These are phyloP conservation scores for Coniochaeta ligniaria DNA, from an alignment of 2,329 filamentous ascomycete genomes.

Conservation along the genomic window DNA sequence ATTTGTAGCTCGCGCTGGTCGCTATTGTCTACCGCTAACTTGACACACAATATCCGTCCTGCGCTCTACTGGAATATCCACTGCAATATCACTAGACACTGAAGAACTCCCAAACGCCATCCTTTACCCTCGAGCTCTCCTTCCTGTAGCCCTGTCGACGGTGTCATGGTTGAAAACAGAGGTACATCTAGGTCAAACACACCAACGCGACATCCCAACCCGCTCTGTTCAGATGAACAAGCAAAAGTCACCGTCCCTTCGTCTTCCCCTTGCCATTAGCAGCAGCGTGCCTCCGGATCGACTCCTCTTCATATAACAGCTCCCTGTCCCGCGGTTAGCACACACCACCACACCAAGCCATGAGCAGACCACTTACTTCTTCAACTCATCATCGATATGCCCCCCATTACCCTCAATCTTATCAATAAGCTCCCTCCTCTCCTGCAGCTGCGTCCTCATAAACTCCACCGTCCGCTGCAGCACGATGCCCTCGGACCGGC, in stretches of 20 bases:
- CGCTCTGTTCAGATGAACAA: neutral
- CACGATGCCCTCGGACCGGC: slow-evolving; percentile 79
- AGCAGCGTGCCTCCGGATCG: neutral
- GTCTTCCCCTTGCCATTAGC: neutral
- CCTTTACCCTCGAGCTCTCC: neutral
- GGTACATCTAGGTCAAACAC: neutral
- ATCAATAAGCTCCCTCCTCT: slow-evolving; percentile 49
- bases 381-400: slow-evolving; percentile 33
- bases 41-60: neutral
- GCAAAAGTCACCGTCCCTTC: neutral
- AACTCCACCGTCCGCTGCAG: slow-evolving; percentile 63
- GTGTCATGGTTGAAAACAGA: too few relatives aligned
- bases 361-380: slow-evolving; percentile 7
- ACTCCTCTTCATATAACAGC: neutral
- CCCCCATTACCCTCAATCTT: slow-evolving; percentile 53
- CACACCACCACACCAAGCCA: too few relatives aligned
- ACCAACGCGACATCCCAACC: neutral
- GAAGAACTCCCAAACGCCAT: neutral
- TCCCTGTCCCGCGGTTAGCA: neutral
- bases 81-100: neutral
- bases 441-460: slow-evolving; percentile 52
- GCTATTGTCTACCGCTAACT: neutral
- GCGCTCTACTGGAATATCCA: too few relatives aligned
- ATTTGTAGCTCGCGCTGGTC: neutral
- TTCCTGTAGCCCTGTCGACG: neutral